Evolutionary conservation across 441 rosid species (phyloP).

Genomic region (Pelargonium fulgidum): DNA sequence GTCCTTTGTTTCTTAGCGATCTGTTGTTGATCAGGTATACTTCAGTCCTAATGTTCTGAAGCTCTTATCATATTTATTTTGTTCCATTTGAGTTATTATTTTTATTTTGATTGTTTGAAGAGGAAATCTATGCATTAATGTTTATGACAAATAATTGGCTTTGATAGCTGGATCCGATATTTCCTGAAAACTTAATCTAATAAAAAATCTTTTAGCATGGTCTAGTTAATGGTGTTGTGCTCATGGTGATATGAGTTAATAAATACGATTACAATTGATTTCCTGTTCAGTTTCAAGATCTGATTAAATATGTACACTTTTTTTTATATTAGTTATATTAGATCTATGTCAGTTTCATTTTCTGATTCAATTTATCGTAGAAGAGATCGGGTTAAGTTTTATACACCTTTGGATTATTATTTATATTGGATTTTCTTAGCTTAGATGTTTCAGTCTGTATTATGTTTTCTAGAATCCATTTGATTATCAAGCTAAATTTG

Average conservation of each 20-base stretch:
- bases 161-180: neutral
- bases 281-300: constrained; percentile 11
- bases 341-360: neutral
- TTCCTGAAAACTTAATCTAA: neutral
- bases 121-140: too few species aligned
- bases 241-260: neutral
- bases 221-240: neutral
- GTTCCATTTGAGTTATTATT: neutral
- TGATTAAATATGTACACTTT: neutral
- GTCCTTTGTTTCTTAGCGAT: neutral
- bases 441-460: neutral
- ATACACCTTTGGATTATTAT: constrained; percentile 1
- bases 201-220: neutral
- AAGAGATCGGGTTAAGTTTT: neutral
- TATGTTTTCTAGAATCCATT: neutral
- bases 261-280: neutral
- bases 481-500: neutral
- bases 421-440: neutral
- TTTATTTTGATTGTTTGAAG: neutral
- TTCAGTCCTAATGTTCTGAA: neutral
- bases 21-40: constrained; percentile 17
- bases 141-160: neutral
- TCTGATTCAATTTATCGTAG: neutral
- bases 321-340: too few species aligned
- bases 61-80: neutral